Evolutionary conservation across 202 grass and related monocot species (phyloP).

Genomic region (Miscanthus sacchariflorus): DNA sequence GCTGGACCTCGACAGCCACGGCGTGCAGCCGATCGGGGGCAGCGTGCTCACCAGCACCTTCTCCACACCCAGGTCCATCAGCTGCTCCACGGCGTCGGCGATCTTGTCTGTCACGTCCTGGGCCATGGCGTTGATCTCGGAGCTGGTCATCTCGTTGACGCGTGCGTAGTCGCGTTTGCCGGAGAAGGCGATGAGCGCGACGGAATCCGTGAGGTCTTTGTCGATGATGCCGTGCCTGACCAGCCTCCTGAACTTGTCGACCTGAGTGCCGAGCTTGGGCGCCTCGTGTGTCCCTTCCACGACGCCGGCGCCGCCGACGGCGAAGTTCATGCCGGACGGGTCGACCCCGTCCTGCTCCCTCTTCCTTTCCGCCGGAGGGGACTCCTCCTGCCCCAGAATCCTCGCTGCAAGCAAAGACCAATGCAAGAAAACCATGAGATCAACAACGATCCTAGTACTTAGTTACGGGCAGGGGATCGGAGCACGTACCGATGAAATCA

Average conservation of each 20-base stretch:
- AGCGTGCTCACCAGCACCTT: conserved; percentile 72
- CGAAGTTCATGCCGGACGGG: conserved; percentile 74
- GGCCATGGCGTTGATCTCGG: conserved; percentile 31
- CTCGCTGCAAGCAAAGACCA: conserved; percentile 34
- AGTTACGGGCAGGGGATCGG: too few species aligned
- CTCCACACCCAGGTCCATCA: conserved; percentile 43
- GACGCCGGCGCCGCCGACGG: conserved; percentile 50
- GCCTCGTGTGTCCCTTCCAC: conserved; percentile 26
- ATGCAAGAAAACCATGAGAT: neutral
- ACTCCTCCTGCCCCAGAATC: conserved; percentile 14
- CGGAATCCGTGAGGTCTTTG: conserved; percentile 22
- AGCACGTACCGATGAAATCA: conserved; percentile 32
- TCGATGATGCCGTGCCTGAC: conserved; percentile 46
- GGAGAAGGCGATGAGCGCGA: conserved; percentile 59
- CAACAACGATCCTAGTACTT: neutral
- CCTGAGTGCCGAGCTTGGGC: conserved; percentile 54
- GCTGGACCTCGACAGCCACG: conserved; percentile 52
- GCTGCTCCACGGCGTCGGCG: conserved; percentile 33
- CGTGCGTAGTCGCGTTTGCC: conserved; percentile 61
- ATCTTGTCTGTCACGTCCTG: conserved; percentile 45
- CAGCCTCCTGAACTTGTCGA: conserved; percentile 48
- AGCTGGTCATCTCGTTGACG: neutral
- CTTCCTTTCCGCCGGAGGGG: conserved; percentile 35
- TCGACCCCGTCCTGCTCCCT: neutral
- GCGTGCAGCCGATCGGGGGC: conserved; percentile 71